Conservation (phyloP, 139 green algal species). For the Chlorella vulgaris region DNA sequence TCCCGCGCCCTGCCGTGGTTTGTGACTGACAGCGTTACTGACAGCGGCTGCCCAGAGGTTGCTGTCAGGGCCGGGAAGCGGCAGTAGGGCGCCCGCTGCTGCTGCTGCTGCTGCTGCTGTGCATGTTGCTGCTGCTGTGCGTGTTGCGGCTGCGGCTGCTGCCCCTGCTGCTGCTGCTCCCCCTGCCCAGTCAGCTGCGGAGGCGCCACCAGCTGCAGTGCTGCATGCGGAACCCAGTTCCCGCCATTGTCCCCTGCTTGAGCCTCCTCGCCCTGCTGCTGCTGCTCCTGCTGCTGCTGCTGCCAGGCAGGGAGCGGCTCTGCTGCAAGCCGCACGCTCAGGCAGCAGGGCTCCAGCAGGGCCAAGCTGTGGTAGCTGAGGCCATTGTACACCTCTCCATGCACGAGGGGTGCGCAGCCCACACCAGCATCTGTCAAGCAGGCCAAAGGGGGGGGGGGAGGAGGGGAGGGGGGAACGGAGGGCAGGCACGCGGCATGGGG, state of each 20-base stretch:
- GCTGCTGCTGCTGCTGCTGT: slow-evolving; percentile 12
- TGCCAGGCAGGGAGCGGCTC: background rate
- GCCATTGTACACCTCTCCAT: slow-evolving; percentile 30
- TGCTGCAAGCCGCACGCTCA: slow-evolving; percentile 4
- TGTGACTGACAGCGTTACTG: slow-evolving; percentile 13
- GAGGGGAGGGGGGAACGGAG: background rate
- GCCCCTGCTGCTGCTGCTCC: background rate
- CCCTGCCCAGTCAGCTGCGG: background rate
- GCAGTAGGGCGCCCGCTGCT: slow-evolving; percentile 22
- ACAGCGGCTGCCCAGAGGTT: slow-evolving; percentile 25
- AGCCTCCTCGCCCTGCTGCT: background rate
- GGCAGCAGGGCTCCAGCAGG: slow-evolving; percentile 19
- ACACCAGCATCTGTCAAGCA: background rate
- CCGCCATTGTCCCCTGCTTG: too few species aligned
- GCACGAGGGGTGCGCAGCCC: slow-evolving; percentile 32
- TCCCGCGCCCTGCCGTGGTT: background rate
- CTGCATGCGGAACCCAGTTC: background rate
- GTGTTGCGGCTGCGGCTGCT: too few species aligned
- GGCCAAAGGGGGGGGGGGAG: background rate
- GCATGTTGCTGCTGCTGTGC: too few species aligned
- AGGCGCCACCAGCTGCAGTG: slow-evolving; percentile 3
- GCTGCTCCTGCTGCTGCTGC: slow-evolving; percentile 15
- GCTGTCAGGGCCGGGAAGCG: slow-evolving; percentile 1
- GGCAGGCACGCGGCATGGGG: background rate
- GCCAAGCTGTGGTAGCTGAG: slow-evolving; percentile 19